Percentiles rank a stretch among this genome's conserved stretches.
These are phyloP conservation scores for Francoa sonchifolia DNA, from an alignment of 441 rosid genomes.

Conservation along the genomic window DNA sequence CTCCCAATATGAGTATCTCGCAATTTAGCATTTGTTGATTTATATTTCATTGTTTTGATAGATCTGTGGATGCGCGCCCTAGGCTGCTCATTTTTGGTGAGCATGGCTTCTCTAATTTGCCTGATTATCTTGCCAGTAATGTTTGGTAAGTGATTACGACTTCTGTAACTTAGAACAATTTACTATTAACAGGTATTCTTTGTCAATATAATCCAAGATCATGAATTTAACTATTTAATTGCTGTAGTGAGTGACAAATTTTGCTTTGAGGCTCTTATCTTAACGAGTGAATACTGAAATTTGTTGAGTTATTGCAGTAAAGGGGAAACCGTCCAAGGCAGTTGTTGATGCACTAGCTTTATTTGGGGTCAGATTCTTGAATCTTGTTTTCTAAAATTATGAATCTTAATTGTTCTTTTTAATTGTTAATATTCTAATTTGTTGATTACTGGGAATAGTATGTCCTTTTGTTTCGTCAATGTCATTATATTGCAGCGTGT, in stretches of 20 bases:
- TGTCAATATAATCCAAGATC: too few relatives aligned
- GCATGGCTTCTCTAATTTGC: constrained; percentile 93
- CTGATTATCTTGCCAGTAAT: constrained; percentile 71
- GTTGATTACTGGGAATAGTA: background rate
- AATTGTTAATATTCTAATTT: background rate
- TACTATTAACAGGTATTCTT: too few relatives aligned
- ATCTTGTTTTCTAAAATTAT: constrained; percentile 6
- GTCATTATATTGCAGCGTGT: too few relatives aligned
- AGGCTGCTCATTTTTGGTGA: constrained; percentile 95
- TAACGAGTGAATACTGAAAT: too few relatives aligned
- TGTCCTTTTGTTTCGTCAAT: too few relatives aligned
- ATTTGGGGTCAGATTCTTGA: constrained; percentile 54
- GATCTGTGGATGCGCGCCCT: constrained; percentile 73
- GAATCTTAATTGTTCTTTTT: background rate
- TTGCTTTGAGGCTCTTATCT: too few relatives aligned
- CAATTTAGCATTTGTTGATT: background rate
- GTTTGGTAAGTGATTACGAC: constrained; percentile 43
- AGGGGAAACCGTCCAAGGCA: constrained; percentile 62
- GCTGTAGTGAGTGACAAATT: too few relatives aligned
- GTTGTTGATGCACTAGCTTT: constrained; percentile 63
- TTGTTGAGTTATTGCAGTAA: constrained; percentile 32
- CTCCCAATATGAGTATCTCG: too few relatives aligned
- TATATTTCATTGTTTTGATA: constrained; percentile 8
- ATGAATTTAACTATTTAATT: too few relatives aligned
- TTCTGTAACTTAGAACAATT: too few relatives aligned